Conservation (phyloP, 192 early-diverging fungal species). For the Diversispora eburnea region DNA sequence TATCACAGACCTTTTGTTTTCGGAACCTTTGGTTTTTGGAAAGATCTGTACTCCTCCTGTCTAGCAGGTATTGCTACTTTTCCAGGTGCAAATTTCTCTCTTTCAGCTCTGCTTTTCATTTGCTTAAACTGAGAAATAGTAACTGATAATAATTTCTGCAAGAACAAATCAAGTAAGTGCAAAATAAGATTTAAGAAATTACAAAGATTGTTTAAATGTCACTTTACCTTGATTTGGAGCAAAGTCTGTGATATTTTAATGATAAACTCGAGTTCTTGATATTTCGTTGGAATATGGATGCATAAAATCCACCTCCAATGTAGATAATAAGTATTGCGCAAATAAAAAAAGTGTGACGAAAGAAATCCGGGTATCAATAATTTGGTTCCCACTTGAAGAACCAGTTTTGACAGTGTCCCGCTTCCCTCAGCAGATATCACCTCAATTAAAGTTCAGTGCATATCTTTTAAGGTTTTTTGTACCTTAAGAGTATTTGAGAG, state of each 20-base stretch:
- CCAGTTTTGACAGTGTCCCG: constrained; percentile 14
- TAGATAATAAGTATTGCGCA: constrained; percentile 25
- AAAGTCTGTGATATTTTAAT: constrained; percentile 26
- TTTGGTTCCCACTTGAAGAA: constrained; percentile 2
- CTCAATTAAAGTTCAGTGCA: constrained; percentile 26
- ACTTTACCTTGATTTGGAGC: constrained; percentile 28
- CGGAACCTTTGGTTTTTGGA: background rate
- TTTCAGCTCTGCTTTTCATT: constrained; percentile 22
- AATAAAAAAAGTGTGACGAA: constrained; percentile 26
- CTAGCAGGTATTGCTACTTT: background rate
- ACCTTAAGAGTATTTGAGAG: constrained; percentile 22
- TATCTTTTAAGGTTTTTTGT: constrained; percentile 24
- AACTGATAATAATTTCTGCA: constrained; percentile 27
- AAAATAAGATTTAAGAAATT: constrained; percentile 8
- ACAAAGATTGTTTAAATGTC: constrained; percentile 9
- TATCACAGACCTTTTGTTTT: background rate
- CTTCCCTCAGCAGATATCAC: constrained; percentile 8
- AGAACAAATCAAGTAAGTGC: constrained; percentile 14
- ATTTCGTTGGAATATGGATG: constrained; percentile 26
- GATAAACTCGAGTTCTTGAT: constrained; percentile 18
- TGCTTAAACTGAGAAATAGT: constrained; percentile 24
- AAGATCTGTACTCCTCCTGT: background rate
- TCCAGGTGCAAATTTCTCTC: constrained; percentile 21
- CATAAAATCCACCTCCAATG: constrained; percentile 19
- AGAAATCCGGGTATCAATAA: constrained; percentile 29